These are phyloP conservation scores for Thelonectria olida DNA, from an alignment of 2,329 filamentous ascomycete genomes.

Conservation along the genomic window DNA sequence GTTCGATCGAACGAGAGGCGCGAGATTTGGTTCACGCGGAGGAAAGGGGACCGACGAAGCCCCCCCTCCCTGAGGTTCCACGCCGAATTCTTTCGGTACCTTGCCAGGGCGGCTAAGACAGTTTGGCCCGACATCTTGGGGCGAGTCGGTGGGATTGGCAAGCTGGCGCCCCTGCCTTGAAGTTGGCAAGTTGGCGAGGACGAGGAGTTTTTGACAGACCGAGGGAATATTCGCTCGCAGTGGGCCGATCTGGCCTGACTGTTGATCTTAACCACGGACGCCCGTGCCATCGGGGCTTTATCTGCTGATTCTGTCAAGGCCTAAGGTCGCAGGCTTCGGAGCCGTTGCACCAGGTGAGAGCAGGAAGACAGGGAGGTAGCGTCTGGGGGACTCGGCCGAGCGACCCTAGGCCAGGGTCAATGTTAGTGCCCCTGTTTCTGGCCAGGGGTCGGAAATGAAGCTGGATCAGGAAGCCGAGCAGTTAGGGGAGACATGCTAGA, in stretches of 20 bases:
- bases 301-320: slow-evolving; percentile 27
- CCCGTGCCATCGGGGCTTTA: slow-evolving; percentile 34
- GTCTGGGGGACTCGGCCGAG: slow-evolving; percentile 41
- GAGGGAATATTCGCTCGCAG: slow-evolving; percentile 24
- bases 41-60: slow-evolving; percentile 24
- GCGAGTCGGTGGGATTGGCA: slow-evolving; percentile 15
- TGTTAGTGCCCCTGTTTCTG: slow-evolving; percentile 20
- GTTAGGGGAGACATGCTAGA: slow-evolving; percentile 31
- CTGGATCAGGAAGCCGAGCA: slow-evolving; percentile 36
- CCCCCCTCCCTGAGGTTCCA: slow-evolving; percentile 25
- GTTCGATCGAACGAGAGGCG: slow-evolving; percentile 1
- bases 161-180: slow-evolving; percentile 12
- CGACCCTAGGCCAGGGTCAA: slow-evolving; percentile 18
- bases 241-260: slow-evolving; percentile 28
- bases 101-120: slow-evolving; percentile 31
- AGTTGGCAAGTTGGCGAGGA: background rate
- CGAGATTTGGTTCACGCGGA: slow-evolving; percentile 22
- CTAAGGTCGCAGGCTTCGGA: slow-evolving; percentile 17
- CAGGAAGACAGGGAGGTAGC: slow-evolving; percentile 20
- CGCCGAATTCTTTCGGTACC: slow-evolving; percentile 21
- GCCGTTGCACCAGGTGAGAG: slow-evolving; percentile 23
- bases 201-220: slow-evolving; percentile 7
- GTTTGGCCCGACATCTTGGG: slow-evolving; percentile 24
- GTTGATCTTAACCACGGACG: slow-evolving; percentile 33
- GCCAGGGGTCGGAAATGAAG: slow-evolving; percentile 40